A percentile compares a stretch with the other conserved stretches of the same genome.
phyloP scores from a whole-genome alignment of 169 alveolate genomes.

The Plasmodium yoelii region DNA sequence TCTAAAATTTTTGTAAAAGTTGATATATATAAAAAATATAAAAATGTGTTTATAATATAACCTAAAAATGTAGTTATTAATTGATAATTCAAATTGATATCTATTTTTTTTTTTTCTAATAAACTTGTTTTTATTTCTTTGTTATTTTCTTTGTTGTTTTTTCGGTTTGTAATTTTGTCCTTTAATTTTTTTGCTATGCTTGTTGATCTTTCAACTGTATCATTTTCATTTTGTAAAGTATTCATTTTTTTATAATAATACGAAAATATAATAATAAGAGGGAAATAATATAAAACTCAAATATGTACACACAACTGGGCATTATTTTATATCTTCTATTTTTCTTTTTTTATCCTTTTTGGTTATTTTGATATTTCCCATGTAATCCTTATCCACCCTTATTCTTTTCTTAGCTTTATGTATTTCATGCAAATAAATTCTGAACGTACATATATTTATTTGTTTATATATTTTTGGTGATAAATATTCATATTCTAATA shows the following conservation, averaged over 20 bases:
- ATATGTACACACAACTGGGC: too few species aligned
- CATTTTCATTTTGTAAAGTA: neutral
- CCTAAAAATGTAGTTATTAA: constrained; percentile 11
- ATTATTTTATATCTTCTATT: too few species aligned
- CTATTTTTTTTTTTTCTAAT: neutral
- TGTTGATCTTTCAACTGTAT: neutral
- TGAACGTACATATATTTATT: too few species aligned
- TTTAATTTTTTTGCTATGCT: constrained; percentile 17
- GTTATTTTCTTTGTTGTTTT: constrained; percentile 5
- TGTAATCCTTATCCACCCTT: too few species aligned
- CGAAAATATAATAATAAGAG: too few species aligned
- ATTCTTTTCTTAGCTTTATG: too few species aligned
- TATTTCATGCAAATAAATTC: too few species aligned
- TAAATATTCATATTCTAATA: too few species aligned
- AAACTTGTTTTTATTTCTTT: constrained; percentile 21
- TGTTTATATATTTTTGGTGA: too few species aligned
- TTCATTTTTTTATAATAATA: neutral
- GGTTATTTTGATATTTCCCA: too few species aligned
- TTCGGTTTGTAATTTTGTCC: constrained; percentile 18
- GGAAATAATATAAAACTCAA: too few species aligned
- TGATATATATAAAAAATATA: constrained; percentile 17
- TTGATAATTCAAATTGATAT: constrained; percentile 1
- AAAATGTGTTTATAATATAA: constrained; percentile 27
- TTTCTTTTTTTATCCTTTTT: too few species aligned
- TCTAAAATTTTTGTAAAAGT: neutral